Evolutionary conservation across 1,284 basidiomycete genomes (phyloP).

Genomic region (Tilletia horrida): DNA sequence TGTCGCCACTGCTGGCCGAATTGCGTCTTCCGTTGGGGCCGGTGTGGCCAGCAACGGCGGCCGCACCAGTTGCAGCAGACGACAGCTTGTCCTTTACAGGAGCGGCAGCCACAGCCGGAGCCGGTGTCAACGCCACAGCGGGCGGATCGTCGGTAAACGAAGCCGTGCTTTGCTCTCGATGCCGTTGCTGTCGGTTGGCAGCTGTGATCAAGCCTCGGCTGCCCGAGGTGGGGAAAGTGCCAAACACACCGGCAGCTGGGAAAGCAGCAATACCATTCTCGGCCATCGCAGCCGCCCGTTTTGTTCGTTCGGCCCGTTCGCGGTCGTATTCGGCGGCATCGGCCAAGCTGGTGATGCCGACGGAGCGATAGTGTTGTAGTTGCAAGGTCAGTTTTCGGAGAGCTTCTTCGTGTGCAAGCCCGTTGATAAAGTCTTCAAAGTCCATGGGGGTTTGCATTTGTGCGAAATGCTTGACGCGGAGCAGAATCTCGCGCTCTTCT

Average conservation of each 20-base stretch:
- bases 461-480: constrained; percentile 86
- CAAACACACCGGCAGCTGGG: constrained; percentile 28
- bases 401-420: constrained; percentile 64
- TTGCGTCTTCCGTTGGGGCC: not conserved
- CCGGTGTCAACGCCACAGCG: not conserved
- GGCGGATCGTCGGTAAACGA: constrained; percentile 26
- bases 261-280: constrained; percentile 46
- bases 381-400: constrained; percentile 44
- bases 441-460: constrained; percentile 87
- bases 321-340: constrained; percentile 48
- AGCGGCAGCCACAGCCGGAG: constrained; percentile 21
- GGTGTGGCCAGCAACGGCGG: constrained; percentile 15
- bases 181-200: constrained; percentile 29
- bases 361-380: constrained; percentile 49
- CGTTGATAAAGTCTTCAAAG: constrained; percentile 82
- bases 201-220: constrained; percentile 3
- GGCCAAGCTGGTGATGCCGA: constrained; percentile 48
- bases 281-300: constrained; percentile 40
- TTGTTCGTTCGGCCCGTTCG: constrained; percentile 48
- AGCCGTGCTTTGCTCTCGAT: constrained; percentile 34
- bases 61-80: constrained; percentile 15
- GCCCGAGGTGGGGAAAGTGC: not conserved
- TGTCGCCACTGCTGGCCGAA: constrained; percentile 30
- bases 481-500: constrained; percentile 85
- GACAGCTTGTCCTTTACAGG: constrained; percentile 24